phyloP scores from a whole-genome alignment of 306 rosid species.

The Mimosa pudica region DNA sequence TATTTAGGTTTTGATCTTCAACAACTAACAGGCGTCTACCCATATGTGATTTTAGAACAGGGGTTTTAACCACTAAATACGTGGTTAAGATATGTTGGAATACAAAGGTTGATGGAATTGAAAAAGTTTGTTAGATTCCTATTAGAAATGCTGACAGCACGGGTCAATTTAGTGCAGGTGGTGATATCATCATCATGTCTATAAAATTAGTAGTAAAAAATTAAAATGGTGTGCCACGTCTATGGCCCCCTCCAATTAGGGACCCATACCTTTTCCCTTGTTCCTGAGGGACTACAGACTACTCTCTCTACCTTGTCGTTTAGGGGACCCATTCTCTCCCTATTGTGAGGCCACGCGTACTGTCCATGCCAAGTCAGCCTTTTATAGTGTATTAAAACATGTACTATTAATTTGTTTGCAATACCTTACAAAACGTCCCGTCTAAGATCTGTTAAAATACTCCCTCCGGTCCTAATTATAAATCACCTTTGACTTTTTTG shows the following conservation, averaged over 20 bases:
- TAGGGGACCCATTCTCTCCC: background rate
- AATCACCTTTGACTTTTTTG: too few relatives aligned
- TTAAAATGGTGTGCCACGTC: constrained; percentile 20
- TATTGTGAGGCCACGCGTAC: constrained; percentile 1
- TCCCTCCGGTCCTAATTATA: too few relatives aligned
- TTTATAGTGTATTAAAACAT: background rate
- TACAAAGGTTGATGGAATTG: background rate
- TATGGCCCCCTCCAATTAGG: background rate
- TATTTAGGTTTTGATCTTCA: too few relatives aligned
- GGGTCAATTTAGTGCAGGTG: background rate
- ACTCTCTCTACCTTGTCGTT: background rate
- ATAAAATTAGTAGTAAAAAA: too few relatives aligned
- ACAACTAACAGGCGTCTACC: too few relatives aligned
- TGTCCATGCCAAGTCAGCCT: background rate
- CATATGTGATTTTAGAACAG: too few relatives aligned
- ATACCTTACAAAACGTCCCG: background rate
- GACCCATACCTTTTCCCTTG: background rate
- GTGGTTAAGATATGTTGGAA: too few relatives aligned
- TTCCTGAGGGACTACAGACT: background rate
- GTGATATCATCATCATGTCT: background rate
- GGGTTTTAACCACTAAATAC: too few relatives aligned
- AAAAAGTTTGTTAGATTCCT: background rate
- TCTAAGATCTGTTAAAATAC: too few relatives aligned
- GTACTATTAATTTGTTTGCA: background rate
- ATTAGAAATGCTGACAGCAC: background rate